phyloP scores from a whole-genome alignment of 306 rosid genomes.

The Sophora flavescens region DNA sequence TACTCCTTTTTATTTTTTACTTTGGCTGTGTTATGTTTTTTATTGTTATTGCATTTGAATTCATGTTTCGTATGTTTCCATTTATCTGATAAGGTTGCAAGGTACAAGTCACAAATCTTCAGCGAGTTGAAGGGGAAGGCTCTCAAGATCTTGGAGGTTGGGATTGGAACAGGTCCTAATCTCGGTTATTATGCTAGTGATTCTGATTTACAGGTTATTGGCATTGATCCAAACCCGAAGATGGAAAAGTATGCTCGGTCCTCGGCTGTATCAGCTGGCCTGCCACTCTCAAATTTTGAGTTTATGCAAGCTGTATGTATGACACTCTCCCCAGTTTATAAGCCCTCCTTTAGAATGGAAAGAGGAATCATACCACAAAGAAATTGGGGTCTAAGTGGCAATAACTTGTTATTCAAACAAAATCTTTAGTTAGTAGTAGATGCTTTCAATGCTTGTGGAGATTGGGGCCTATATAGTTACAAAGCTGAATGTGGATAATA shows the following conservation, averaged over 20 bases:
- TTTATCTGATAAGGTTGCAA: slow-evolving; percentile 69
- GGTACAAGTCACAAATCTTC: slow-evolving; percentile 71
- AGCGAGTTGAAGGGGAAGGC: slow-evolving; percentile 72
- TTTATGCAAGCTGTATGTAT: slow-evolving; percentile 78
- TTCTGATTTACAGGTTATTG: slow-evolving; percentile 63
- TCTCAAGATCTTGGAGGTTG: slow-evolving; percentile 80
- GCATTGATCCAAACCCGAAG: slow-evolving; percentile 82
- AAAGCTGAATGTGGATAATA: slow-evolving; percentile 15
- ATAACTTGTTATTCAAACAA: neutral
- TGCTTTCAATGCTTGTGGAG: slow-evolving; percentile 17
- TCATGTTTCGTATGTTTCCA: slow-evolving; percentile 26
- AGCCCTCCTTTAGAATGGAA: slow-evolving; percentile 1
- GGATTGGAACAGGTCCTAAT: slow-evolving; percentile 89
- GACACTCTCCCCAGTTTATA: slow-evolving; percentile 28
- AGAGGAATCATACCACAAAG: slow-evolving; percentile 14
- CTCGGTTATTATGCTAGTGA: slow-evolving; percentile 68
- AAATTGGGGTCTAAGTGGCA: slow-evolving; percentile 14
- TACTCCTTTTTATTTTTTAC: neutral
- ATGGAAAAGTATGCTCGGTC: slow-evolving; percentile 86
- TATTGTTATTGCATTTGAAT: neutral
- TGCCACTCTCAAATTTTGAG: slow-evolving; percentile 70
- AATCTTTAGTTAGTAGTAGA: neutral
- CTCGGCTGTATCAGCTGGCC: slow-evolving; percentile 66
- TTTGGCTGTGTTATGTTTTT: neutral
- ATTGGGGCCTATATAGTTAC: neutral